Percentiles rank a stretch among this genome's conserved stretches.
These are phyloP conservation scores for Colletotrichum orbiculare DNA, from an alignment of 2,329 filamentous ascomycete genomes.

Conservation along the genomic window DNA sequence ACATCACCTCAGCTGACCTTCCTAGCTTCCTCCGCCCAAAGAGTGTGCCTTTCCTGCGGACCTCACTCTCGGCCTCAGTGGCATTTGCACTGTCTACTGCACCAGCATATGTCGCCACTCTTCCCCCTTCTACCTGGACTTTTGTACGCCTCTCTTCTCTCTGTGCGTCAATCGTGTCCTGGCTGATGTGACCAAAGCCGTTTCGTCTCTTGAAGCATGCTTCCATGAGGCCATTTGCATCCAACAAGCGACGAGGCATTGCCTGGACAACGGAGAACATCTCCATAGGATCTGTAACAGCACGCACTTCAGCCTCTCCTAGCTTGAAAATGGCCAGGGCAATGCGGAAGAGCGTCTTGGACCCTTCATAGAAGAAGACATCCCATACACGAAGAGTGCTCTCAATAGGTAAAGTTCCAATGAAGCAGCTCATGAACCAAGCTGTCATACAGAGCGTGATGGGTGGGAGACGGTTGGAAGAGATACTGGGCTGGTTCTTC, in stretches of 20 bases:
- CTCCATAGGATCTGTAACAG: slow-evolving; percentile 88
- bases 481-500: slow-evolving; percentile 52
- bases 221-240: slow-evolving; percentile 85
- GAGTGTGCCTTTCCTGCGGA: slow-evolving; percentile 56
- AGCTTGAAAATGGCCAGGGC: slow-evolving; percentile 92
- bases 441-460: slow-evolving; percentile 93
- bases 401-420: slow-evolving; percentile 91
- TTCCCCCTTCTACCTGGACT: slow-evolving; percentile 54
- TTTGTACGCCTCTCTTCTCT: slow-evolving; percentile 74
- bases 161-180: slow-evolving; percentile 82
- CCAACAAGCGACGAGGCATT: slow-evolving; percentile 82
- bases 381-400: slow-evolving; percentile 95
- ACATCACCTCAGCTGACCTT: slow-evolving; percentile 28
- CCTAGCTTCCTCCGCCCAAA: slow-evolving; percentile 56
- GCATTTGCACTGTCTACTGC: slow-evolving; percentile 45
- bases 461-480: slow-evolving; percentile 76
- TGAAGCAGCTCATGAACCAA: slow-evolving; percentile 98
- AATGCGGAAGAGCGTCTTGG: slow-evolving; percentile 92
- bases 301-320: slow-evolving; percentile 82
- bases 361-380: slow-evolving; percentile 94
- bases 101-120: slow-evolving; percentile 40
- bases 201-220: slow-evolving; percentile 84
- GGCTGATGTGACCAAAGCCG: slow-evolving; percentile 83
- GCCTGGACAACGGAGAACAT: slow-evolving; percentile 95
- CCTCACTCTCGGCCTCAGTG: slow-evolving; percentile 46